A percentile compares a stretch with the other conserved stretches of the same genome.
These are phyloP conservation scores for Ogataea sp. DNA, from an alignment of 805 yeast species.

Conservation along the genomic window DNA sequence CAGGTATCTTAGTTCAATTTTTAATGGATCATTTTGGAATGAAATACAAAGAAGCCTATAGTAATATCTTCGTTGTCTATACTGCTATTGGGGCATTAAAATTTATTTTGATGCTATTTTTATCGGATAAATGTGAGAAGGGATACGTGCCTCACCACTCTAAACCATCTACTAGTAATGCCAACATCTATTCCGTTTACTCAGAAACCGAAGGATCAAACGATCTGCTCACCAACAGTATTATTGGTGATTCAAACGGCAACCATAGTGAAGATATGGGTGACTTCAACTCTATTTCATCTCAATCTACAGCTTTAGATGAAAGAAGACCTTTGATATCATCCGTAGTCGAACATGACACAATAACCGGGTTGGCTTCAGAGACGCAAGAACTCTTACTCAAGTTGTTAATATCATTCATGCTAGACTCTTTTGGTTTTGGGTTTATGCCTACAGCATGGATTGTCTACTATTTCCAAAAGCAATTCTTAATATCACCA, in stretches of 20 bases:
- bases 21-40: conserved; percentile 25
- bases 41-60: conserved; percentile 38
- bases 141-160: conserved; percentile 16
- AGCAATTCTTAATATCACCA: conserved; percentile 44
- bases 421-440: conserved; percentile 79
- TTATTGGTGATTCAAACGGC: not conserved
- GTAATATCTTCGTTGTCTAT: conserved; percentile 49
- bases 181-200: too few relatives aligned
- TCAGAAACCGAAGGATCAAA: not conserved
- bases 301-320: conserved; percentile 1
- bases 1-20: conserved; percentile 52
- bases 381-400: conserved; percentile 35
- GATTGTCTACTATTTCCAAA: conserved; percentile 75
- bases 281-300: not conserved
- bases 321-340: conserved; percentile 12
- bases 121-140: conserved; percentile 48
- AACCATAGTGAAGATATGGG: not conserved
- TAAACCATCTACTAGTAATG: not conserved
- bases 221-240: not conserved
- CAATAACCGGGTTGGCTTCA: conserved; percentile 30
- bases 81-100: conserved; percentile 46
- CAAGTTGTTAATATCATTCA: conserved; percentile 52
- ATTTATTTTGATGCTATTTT: conserved; percentile 37
- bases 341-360: conserved; percentile 15
- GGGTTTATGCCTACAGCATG: conserved; percentile 88